These are phyloP conservation scores for Chaetomiaceae sp. DNA, from an alignment of 2,329 filamentous ascomycete species.

Conservation along the genomic window DNA sequence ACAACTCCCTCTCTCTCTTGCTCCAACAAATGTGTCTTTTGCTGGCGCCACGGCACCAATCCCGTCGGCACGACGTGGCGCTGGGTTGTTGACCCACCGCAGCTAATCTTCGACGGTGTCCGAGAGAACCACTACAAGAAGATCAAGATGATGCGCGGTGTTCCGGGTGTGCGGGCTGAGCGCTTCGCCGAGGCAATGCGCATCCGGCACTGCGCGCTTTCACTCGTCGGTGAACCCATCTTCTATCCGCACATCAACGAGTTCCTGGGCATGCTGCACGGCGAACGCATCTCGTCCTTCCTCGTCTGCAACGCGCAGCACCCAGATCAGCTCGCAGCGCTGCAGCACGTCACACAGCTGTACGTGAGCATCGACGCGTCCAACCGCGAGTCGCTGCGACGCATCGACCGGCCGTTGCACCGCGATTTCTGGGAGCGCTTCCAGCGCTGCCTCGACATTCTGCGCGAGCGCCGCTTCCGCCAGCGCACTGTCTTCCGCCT, in stretches of 20 bases:
- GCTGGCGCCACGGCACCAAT: conserved; percentile 97
- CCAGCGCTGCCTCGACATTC: conserved; percentile 80
- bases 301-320: conserved; percentile 97
- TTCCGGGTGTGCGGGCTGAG: conserved; percentile 87
- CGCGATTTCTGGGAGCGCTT: conserved; percentile 98
- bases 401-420: conserved; percentile 87
- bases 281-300: conserved; percentile 84
- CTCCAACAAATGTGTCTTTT: conserved; percentile 98
- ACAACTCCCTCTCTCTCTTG: conserved; percentile 92
- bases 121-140: conserved; percentile 93
- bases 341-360: conserved; percentile 85
- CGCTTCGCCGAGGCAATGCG: conserved; percentile 88
- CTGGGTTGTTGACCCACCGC: conserved; percentile 88
- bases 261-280: conserved; percentile 76
- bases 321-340: conserved; percentile 75
- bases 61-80: conserved; percentile 95
- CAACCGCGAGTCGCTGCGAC: conserved; percentile 78
- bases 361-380: conserved; percentile 96
- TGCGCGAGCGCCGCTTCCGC: conserved; percentile 72
- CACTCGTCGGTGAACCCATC: conserved; percentile 92
- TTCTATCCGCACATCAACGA: conserved; percentile 98
- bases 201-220: conserved; percentile 88
- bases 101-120: conserved; percentile 83
- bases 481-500: conserved; percentile 93
- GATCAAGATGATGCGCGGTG: conserved; percentile 93